Percentiles rank a stretch among this genome's conserved stretches.
phyloP scores from a whole-genome alignment of 2,329 filamentous ascomycete species.

The Sporothrix luriei region DNA sequence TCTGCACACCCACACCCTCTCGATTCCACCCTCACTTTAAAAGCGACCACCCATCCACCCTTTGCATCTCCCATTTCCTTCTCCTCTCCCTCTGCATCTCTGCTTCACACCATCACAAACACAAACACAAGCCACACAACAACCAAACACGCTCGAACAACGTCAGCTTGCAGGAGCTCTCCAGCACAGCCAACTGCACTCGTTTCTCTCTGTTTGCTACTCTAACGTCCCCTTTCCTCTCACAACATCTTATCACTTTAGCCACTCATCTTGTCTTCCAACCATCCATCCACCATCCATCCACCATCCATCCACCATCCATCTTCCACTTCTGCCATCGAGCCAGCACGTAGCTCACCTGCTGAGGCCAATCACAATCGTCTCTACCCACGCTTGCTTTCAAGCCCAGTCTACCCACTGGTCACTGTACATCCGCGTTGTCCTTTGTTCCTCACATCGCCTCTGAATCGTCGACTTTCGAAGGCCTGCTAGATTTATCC shows the following conservation, averaged over 20 bases:
- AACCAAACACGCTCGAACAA: slow-evolving; percentile 17
- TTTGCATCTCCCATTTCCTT: neutral
- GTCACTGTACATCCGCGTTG: neutral
- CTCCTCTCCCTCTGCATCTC: slow-evolving; percentile 17
- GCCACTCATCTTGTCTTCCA: slow-evolving; percentile 15
- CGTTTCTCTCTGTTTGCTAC: neutral
- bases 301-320: slow-evolving; percentile 1
- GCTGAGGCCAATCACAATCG: slow-evolving; percentile 23
- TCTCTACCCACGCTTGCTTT: neutral
- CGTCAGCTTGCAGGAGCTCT: slow-evolving; percentile 24
- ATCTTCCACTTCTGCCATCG: slow-evolving; percentile 23
- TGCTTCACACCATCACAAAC: slow-evolving; percentile 27
- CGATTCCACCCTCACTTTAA: slow-evolving; percentile 18
- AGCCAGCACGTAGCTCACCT: slow-evolving; percentile 16
- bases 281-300: neutral
- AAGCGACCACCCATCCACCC: slow-evolving; percentile 20
- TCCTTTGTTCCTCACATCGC: slow-evolving; percentile 18
- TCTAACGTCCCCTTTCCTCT: neutral
- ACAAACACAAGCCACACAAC: slow-evolving; percentile 19
- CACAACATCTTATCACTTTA: neutral
- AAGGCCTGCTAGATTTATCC: neutral
- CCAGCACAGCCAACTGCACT: slow-evolving; percentile 1
- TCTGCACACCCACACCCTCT: neutral
- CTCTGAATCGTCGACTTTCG: neutral
- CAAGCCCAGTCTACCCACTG: neutral